Base-by-base conservation (phyloP, 768 basidiomycete genomes). In the Mycena latifolia region DNA sequence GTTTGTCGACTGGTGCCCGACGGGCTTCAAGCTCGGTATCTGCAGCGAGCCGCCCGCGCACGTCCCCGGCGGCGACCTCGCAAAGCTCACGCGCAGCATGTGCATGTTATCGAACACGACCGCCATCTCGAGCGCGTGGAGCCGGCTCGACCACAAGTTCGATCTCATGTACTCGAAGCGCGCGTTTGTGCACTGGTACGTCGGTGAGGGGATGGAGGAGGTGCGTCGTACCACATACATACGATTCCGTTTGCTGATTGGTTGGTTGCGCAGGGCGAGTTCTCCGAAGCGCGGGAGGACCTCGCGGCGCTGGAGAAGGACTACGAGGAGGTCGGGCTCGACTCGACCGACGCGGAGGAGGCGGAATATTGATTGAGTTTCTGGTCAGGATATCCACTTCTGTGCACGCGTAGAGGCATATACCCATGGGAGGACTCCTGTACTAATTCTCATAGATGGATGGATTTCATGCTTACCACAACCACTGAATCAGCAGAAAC, bases 251-350 rank as follows among this genome's bases (percentile, higher is more conserved):
- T 15, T 37, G 22, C 31, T 47, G 28, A 29, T 39, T 43, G 18
- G 28, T 20, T 46, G 4, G n/a, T 25, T 25, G 0, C 15, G 17
- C 17, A 89, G 87, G 97, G 97, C 77, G 97, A 99, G 83, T 98
- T 99, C 84, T 96, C 95, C 22, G 97, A 98, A 84, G 97, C 97
- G 22, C 92, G 97, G 65, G 98, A 99, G 82, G 97, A 99, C 78
- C 91, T 99, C 63, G 98, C 97, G 20, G 97, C 97, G n/a, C 89
- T 99, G 60, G 97, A 98, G 85, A 98, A 95, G 80, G 95, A 95
- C 71, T 96, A 95, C 73, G 94, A 95, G 77, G 94, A 98, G 77
- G 95, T 91, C 70, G 87, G 89, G 55, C 82, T 81, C 29, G 81
- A 82, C 74, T 81, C 84, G 14, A 84, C 77, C 39, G 86, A 86